phyloP scores from a whole-genome alignment of 2,329 filamentous ascomycete genomes.

The Setomelanomma holmii region DNA sequence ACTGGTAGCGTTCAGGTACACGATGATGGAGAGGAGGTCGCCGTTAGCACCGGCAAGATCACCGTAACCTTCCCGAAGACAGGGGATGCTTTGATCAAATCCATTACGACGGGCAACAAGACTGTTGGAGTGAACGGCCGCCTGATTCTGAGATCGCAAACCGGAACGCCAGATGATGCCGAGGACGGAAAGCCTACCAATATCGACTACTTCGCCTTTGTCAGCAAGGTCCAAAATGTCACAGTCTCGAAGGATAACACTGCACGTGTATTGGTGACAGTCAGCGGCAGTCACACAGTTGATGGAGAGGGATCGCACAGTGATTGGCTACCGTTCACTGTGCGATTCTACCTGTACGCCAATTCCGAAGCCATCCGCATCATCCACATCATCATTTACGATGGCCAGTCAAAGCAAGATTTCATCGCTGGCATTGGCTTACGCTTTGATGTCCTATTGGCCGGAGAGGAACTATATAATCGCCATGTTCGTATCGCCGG shows the following conservation, averaged over 20 bases:
- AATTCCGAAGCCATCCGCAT: slow-evolving; percentile 63
- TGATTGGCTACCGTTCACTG: slow-evolving; percentile 62
- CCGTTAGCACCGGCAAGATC: slow-evolving; percentile 44
- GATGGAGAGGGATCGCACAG: slow-evolving; percentile 42
- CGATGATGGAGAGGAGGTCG: slow-evolving; percentile 29
- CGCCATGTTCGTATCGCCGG: slow-evolving; percentile 66
- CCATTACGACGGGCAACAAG: slow-evolving; percentile 50
- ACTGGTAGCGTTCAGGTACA: slow-evolving; percentile 27
- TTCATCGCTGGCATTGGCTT: slow-evolving; percentile 64
- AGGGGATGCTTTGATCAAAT: slow-evolving; percentile 38
- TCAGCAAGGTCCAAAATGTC: slow-evolving; percentile 60
- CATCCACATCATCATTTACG: slow-evolving; percentile 64
- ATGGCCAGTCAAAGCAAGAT: slow-evolving; percentile 57
- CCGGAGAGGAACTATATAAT: slow-evolving; percentile 62
- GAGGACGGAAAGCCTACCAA: slow-evolving; percentile 45
- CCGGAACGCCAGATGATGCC: slow-evolving; percentile 51
- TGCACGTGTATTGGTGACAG: slow-evolving; percentile 58
- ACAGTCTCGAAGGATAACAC: slow-evolving; percentile 55
- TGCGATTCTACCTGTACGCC: slow-evolving; percentile 67
- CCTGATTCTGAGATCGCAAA: slow-evolving; percentile 62
- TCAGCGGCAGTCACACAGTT: slow-evolving; percentile 48
- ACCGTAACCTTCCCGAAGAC: slow-evolving; percentile 43
- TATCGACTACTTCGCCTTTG: slow-evolving; percentile 56
- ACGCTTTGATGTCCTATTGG: slow-evolving; percentile 63
- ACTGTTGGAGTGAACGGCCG: slow-evolving; percentile 46